phyloP scores from a whole-genome alignment of 441 rosid genomes.

The Lepidium campestre region DNA sequence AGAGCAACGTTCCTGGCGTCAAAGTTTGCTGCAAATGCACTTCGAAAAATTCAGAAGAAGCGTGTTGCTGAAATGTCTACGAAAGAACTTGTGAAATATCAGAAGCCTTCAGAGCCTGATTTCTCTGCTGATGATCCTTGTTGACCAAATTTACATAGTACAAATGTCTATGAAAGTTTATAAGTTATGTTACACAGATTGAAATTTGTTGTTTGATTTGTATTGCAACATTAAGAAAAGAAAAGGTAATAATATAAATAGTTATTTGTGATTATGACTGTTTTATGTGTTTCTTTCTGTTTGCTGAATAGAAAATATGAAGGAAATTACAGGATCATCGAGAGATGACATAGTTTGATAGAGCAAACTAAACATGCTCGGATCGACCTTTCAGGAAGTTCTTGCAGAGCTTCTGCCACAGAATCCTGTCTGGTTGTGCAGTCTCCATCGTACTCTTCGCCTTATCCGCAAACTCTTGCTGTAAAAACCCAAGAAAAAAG shows the following conservation, averaged over 20 bases:
- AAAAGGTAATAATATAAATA: not conserved
- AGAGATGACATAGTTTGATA: not conserved
- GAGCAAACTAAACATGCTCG: not conserved
- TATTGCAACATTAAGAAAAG: not conserved
- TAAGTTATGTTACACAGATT: not conserved
- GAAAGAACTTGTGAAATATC: slow-evolving; percentile 66
- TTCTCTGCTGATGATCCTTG: slow-evolving; percentile 73
- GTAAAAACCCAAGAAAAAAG: not conserved
- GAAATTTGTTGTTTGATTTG: slow-evolving; percentile 1
- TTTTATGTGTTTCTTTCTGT: not conserved
- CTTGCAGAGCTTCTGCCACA: slow-evolving; percentile 67
- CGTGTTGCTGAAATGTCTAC: slow-evolving; percentile 48
- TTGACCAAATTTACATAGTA: not conserved
- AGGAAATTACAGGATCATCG: not conserved
- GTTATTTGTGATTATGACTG: not conserved
- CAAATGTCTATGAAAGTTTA: not conserved
- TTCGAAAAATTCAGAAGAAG: slow-evolving; percentile 77
- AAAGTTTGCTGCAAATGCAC: slow-evolving; percentile 87
- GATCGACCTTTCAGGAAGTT: slow-evolving; percentile 48
- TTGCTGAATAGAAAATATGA: not conserved
- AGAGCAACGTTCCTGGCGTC: slow-evolving; percentile 94
- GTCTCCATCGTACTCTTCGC: slow-evolving; percentile 49
- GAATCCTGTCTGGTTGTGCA: slow-evolving; percentile 58
- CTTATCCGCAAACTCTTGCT: slow-evolving; percentile 55
- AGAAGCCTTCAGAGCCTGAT: slow-evolving; percentile 93